Percentiles rank a stretch among this genome's conserved stretches.
phyloP scores from a whole-genome alignment of 139 green algal species.

The Spirogloea muscicola region DNA sequence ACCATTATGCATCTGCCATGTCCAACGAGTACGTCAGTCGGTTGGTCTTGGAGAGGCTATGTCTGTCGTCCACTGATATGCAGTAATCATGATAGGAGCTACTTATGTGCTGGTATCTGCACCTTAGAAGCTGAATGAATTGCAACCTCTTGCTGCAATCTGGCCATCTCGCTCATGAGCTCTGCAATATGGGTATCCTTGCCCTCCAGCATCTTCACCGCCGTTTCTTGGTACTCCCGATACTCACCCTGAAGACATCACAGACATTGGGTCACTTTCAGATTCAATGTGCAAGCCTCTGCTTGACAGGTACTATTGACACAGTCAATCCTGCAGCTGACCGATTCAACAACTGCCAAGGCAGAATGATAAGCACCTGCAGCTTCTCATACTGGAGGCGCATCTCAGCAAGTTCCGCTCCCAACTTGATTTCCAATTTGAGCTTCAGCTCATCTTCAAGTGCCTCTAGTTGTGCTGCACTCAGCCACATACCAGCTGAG shows the following conservation, averaged over 20 bases:
- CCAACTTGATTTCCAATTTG: not conserved
- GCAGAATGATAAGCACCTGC: constrained; percentile 1
- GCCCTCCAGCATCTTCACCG: constrained; percentile 12
- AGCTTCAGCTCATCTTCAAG: not conserved
- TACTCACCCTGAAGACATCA: not conserved
- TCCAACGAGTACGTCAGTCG: too few species aligned
- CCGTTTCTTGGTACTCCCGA: constrained; percentile 9
- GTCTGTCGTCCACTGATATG: too few species aligned
- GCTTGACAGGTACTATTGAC: not conserved
- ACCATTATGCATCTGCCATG: too few species aligned
- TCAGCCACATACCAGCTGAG: too few species aligned
- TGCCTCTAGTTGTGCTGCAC: not conserved
- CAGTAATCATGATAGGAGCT: too few species aligned
- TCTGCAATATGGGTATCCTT: constrained; percentile 19
- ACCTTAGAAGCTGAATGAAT: too few species aligned
- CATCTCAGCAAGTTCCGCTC: not conserved
- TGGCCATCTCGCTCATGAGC: constrained; percentile 11
- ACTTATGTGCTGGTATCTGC: too few species aligned
- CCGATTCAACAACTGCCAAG: not conserved
- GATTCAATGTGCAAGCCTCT: not conserved
- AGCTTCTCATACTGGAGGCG: not conserved
- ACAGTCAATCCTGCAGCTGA: not conserved
- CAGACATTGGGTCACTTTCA: not conserved
- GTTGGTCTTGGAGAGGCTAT: too few species aligned
- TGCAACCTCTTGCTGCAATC: constrained; percentile 13